phyloP scores from a whole-genome alignment of 2,329 filamentous ascomycete genomes.

The Trichoderma koningii region DNA sequence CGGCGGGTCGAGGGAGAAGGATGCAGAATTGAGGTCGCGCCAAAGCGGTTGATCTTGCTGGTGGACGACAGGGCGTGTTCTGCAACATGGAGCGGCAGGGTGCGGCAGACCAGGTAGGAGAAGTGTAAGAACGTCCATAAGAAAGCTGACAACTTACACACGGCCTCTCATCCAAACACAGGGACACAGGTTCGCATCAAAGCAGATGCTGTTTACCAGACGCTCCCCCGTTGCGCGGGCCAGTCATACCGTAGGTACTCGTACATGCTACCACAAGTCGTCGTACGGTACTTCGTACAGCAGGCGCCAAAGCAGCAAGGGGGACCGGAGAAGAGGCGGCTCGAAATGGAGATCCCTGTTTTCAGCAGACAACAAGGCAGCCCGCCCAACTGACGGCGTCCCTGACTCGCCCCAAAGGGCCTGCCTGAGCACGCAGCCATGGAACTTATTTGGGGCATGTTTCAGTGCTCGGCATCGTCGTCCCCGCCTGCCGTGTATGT shows the following conservation, averaged over 20 bases:
- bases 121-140: no score
- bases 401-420: slow-evolving; percentile 23
- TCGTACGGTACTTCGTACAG: neutral
- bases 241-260: no score
- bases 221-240: no score
- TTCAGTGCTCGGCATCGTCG: slow-evolving; percentile 26
- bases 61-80: slow-evolving; percentile 15
- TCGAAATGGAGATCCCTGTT: slow-evolving; percentile 26
- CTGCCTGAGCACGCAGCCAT: slow-evolving; percentile 1
- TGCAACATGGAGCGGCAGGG: slow-evolving; percentile 19
- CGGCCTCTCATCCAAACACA: neutral
- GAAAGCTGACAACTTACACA: neutral
- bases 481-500: slow-evolving; percentile 10
- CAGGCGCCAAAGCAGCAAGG: slow-evolving; percentile 19
- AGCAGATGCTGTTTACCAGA: neutral
- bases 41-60: slow-evolving; percentile 17
- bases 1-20: neutral
- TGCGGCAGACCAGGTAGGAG: neutral
- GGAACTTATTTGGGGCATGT: slow-evolving; percentile 26
- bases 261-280: neutral
- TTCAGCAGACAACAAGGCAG: slow-evolving; percentile 27
- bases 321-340: slow-evolving; percentile 22
- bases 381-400: slow-evolving; percentile 20
- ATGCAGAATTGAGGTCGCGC: slow-evolving; percentile 14
- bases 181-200: neutral